Conservation (phyloP, 202 grass and related monocot species). For the Digitaria exilis region DNA sequence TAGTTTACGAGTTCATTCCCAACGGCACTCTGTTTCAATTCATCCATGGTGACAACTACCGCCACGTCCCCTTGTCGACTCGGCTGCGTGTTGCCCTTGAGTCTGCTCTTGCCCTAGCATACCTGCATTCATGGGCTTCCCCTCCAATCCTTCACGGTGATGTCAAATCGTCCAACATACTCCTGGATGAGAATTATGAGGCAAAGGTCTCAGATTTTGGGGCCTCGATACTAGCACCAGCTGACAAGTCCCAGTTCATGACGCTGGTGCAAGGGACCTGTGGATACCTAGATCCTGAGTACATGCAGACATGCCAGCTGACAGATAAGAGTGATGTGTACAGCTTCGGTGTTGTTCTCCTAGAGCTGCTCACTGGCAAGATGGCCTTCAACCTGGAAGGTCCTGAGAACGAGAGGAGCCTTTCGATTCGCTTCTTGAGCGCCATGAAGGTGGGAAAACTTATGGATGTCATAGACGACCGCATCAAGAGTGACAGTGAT, state of each 20-base stretch:
- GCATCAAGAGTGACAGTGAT: conserved; percentile 24
- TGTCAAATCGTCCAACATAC: conserved; percentile 48
- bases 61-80: conserved; percentile 11
- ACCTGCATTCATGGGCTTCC: conserved; percentile 48
- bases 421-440: conserved; percentile 28
- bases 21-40: conserved; percentile 52
- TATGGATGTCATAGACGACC: conserved; percentile 36
- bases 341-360: conserved; percentile 53
- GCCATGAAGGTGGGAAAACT: conserved; percentile 44
- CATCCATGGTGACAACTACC: conserved; percentile 27
- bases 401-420: conserved; percentile 21
- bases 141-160: conserved; percentile 42
- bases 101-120: conserved; percentile 40
- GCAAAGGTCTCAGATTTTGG: conserved; percentile 48
- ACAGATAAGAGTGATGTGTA: conserved; percentile 53
- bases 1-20: conserved; percentile 54
- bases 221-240: conserved; percentile 3
- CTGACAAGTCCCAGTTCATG: conserved; percentile 21
- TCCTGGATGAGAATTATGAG: conserved; percentile 9
- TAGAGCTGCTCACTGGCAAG: conserved; percentile 44
- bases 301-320: conserved; percentile 39
- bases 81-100: conserved; percentile 45
- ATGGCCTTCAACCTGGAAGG: conserved; percentile 37
- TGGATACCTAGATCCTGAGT: conserved; percentile 50
- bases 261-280: conserved; percentile 53